Conservation (phyloP, 768 basidiomycete species). For the Lentinula detonsa region DNA sequence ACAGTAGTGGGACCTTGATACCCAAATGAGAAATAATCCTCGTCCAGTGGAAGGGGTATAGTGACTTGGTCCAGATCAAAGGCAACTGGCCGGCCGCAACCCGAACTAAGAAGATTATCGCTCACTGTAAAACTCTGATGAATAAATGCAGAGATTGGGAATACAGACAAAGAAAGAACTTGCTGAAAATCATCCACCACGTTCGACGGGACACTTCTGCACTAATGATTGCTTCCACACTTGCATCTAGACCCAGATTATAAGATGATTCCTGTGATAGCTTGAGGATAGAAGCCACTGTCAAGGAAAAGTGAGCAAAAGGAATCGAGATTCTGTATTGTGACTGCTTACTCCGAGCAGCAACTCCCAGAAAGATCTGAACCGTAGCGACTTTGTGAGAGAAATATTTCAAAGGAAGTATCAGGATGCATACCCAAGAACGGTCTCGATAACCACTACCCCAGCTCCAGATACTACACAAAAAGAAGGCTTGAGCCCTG, state of each 20-base stretch:
- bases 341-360: slow-evolving; percentile 9
- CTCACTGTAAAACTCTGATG: slow-evolving; percentile 3
- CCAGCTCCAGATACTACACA: slow-evolving; percentile 10
- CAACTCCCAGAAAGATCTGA: slow-evolving; percentile 8
- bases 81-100: slow-evolving; percentile 8
- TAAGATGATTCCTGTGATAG: slow-evolving; percentile 9
- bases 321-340: neutral
- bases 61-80: slow-evolving; percentile 9
- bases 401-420: neutral
- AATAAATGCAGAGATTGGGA: neutral
- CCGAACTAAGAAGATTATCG: slow-evolving; percentile 9
- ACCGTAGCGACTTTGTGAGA: neutral
- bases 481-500: slow-evolving; percentile 10
- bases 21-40: slow-evolving; percentile 11
- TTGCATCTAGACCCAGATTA: slow-evolving; percentile 6
- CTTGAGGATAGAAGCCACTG: slow-evolving; percentile 10
- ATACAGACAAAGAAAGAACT: neutral
- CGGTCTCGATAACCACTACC: slow-evolving; percentile 11
- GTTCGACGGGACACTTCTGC: slow-evolving; percentile 11
- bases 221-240: slow-evolving; percentile 7
- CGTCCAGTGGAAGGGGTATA: slow-evolving; percentile 10
- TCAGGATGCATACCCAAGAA: neutral
- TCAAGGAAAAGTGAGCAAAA: neutral
- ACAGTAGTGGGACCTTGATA: slow-evolving; percentile 8
- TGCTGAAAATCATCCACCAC: slow-evolving; percentile 12